These are phyloP conservation scores for Quercus lobata DNA, from an alignment of 331 rosid species.

Conservation along the genomic window DNA sequence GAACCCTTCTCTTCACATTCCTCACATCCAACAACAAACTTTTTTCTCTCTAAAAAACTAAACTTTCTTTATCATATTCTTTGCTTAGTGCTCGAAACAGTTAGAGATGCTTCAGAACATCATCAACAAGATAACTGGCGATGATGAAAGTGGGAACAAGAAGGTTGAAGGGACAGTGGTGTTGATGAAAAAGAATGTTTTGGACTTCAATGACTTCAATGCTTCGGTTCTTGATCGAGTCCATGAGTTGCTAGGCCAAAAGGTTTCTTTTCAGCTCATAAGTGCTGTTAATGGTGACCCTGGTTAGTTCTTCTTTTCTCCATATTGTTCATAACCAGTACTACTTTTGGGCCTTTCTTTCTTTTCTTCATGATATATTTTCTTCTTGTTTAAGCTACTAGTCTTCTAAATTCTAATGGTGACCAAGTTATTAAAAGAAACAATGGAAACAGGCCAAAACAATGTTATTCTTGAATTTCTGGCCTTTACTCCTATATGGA, in stretches of 20 bases:
- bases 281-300: slow-evolving; percentile 29
- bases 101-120: slow-evolving; percentile 1
- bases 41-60: too few relatives aligned
- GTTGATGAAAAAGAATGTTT: slow-evolving; percentile 35
- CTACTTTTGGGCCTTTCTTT: background rate
- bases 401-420: too few relatives aligned
- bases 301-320: background rate
- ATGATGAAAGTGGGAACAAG: background rate
- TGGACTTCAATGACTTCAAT: slow-evolving; percentile 29
- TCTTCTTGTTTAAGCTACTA: background rate
- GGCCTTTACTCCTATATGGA: too few relatives aligned
- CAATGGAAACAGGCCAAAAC: too few relatives aligned
- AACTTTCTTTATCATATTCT: too few relatives aligned
- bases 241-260: slow-evolving; percentile 22
- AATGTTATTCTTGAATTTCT: too few relatives aligned
- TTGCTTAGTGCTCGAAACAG: too few relatives aligned
- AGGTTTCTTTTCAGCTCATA: slow-evolving; percentile 26
- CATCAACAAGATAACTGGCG: background rate
- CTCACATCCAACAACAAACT: too few relatives aligned
- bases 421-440: too few relatives aligned
- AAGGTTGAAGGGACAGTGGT: slow-evolving; percentile 26
- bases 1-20: too few relatives aligned
- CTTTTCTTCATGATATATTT: background rate
- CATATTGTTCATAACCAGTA: too few relatives aligned
- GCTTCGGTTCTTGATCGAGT: background rate